A percentile compares a stretch with the other conserved stretches of the same genome.
phyloP scores from a whole-genome alignment of 106 monocot species.

The Dendrobium catenatum region DNA sequence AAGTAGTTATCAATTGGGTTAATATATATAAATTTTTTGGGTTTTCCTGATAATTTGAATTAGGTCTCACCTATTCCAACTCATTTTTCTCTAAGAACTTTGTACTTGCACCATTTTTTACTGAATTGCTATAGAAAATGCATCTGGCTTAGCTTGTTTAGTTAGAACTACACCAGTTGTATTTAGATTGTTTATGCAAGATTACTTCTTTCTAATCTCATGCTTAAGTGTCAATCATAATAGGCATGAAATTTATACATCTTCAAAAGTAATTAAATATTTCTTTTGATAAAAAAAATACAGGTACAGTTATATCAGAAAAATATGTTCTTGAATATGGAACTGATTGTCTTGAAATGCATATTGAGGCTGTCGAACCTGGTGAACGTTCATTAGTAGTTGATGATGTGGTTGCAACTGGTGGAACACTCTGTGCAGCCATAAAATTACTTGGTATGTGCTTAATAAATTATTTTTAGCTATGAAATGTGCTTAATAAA shows the following conservation, averaged over 20 bases:
- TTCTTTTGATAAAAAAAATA: neutral
- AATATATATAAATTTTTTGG: no score
- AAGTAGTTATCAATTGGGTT: no score
- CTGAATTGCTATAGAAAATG: no score
- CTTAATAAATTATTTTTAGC: neutral
- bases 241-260: neutral
- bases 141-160: no score
- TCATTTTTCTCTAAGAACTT: no score
- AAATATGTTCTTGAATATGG: constrained; percentile 26
- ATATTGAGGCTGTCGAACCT: constrained; percentile 24
- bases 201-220: no score
- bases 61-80: no score
- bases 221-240: no score
- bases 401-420: constrained; percentile 31
- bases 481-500: constrained; percentile 1
- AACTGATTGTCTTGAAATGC: constrained; percentile 25
- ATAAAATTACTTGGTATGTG: constrained; percentile 24
- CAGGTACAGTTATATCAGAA: constrained; percentile 23
- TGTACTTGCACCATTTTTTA: no score
- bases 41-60: no score
- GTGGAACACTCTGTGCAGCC: constrained; percentile 11
- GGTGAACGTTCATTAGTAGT: constrained; percentile 21
- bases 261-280: neutral
- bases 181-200: no score
- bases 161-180: no score